Base-by-base conservation (phyloP, 805 yeast species). In the Brettanomyces naardenensis region DNA sequence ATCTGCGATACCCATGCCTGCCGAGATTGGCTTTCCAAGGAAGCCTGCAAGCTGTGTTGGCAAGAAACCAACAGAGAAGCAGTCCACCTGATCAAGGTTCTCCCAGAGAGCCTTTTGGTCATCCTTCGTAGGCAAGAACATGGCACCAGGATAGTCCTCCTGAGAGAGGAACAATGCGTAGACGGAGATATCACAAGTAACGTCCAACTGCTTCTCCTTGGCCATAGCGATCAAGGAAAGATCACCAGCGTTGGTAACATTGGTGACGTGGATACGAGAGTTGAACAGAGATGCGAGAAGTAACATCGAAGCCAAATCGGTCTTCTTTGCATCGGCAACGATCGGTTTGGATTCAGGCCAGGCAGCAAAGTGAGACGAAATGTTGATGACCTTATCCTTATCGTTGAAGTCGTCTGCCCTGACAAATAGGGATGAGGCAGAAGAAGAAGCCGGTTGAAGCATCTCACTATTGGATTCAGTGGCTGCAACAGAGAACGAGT, bases 261-360 rank as follows among this genome's bases (percentile, higher is more conserved):
- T 88, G 39, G 95, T 85, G 51, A 90, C 79, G 62, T 90, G 97
- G 46, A 90, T 81, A 29, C 87, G 68, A 54, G 95, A 75, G 64
- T 68, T 73, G 69, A 85, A 88, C 56, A 90, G 72, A 20, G 95
- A 83, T 31, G 97, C 95, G 63, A 90, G 69, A 53, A 90, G 72
- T 58, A 90, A 67, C 32, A 89, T 81, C 3, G 95, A 84, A n/a
- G 97, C 97, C 54, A 90, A 69, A 53, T 87, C 90, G 28, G 96
- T 84, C 19, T 90, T 80, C 58, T 76, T 79, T 35, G 97, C 96
- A 62, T 90, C 97, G 30, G 96, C 87, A 46, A 89, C 72, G 43
- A 90, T 81, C 42, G 92, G 90, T 66, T 87, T 88, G 52, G 62
- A 62, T 36, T 71, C 68, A 37, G 95, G 95, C 96, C 97, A 89